Percentiles rank a stretch among this genome's conserved stretches.
phyloP scores from a whole-genome alignment of 495 filamentous ascomycete genomes.

The Xylaria castorea region DNA sequence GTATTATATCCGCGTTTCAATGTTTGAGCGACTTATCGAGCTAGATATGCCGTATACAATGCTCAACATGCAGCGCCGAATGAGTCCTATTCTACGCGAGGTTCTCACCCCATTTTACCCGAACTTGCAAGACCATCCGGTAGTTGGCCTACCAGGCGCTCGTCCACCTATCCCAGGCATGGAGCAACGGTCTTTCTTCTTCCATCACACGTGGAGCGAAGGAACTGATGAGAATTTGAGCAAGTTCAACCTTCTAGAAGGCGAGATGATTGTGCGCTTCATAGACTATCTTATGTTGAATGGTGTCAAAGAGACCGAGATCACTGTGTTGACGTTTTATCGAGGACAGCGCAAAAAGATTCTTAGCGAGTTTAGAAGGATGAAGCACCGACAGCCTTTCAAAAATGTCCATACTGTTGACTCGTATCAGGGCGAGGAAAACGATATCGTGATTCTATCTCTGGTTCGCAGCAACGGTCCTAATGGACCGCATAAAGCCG shows the following conservation, averaged over 20 bases:
- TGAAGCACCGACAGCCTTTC: constrained; percentile 52
- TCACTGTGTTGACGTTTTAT: constrained; percentile 92
- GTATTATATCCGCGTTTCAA: constrained; percentile 55
- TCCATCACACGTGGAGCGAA: constrained; percentile 75
- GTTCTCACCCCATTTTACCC: constrained; percentile 71
- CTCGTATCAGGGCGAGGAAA: constrained; percentile 94
- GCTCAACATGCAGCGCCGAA: constrained; percentile 73
- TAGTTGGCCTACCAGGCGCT: constrained; percentile 56
- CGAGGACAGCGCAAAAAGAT: constrained; percentile 80
- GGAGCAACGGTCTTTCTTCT: constrained; percentile 72
- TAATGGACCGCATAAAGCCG: constrained; percentile 42
- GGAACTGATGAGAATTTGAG: constrained; percentile 68
- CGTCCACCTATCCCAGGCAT: constrained; percentile 78
- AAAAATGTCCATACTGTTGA: constrained; percentile 86
- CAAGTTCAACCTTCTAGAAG: constrained; percentile 75
- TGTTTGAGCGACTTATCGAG: constrained; percentile 69
- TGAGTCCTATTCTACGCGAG: constrained; percentile 70
- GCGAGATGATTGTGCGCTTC: constrained; percentile 77
- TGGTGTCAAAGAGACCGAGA: constrained; percentile 61
- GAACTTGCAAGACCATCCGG: constrained; percentile 70
- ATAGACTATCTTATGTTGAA: constrained; percentile 75
- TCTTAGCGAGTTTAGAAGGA: constrained; percentile 54
- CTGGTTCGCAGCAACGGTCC: constrained; percentile 70
- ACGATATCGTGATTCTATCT: constrained; percentile 83
- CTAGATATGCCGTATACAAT: constrained; percentile 69